Conservation (phyloP, 1,139 yeast genomes). For the Nakaseomyces nivariensis region DNA sequence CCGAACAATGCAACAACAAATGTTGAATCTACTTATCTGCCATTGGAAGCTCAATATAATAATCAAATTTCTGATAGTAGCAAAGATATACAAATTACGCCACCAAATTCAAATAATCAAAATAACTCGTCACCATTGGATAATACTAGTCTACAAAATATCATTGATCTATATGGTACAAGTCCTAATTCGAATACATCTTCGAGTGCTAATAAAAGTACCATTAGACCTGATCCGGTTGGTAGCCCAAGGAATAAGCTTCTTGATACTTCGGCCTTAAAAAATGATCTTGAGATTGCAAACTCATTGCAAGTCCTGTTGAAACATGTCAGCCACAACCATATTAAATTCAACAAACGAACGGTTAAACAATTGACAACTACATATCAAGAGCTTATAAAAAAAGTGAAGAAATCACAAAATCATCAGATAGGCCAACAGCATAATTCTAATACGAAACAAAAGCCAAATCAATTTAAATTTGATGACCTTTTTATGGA, state of each 20-base stretch:
- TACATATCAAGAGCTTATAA: neutral
- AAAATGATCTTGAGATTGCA: constrained; percentile 1
- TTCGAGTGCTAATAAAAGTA: neutral
- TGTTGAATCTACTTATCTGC: neutral
- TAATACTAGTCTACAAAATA: neutral
- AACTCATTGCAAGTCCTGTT: neutral
- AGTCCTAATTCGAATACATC: constrained; percentile 1
- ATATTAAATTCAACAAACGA: neutral
- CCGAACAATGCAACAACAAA: neutral
- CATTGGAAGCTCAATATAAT: neutral
- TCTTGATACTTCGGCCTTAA: neutral
- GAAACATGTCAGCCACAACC: neutral
- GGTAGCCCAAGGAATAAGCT: neutral
- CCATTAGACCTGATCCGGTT: neutral
- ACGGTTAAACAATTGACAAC: neutral
- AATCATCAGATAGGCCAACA: neutral
- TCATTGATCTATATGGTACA: constrained; percentile 1
- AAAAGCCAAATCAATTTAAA: neutral
- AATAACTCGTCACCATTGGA: neutral
- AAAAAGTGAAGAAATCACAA: constrained; percentile 1
- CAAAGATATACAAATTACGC: neutral
- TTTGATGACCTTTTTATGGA: constrained; percentile 1
- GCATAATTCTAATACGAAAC: neutral
- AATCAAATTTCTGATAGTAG: neutral
- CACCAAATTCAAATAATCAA: neutral